phyloP scores from a whole-genome alignment of 495 filamentous ascomycete species.

The Neurospora sp. region DNA sequence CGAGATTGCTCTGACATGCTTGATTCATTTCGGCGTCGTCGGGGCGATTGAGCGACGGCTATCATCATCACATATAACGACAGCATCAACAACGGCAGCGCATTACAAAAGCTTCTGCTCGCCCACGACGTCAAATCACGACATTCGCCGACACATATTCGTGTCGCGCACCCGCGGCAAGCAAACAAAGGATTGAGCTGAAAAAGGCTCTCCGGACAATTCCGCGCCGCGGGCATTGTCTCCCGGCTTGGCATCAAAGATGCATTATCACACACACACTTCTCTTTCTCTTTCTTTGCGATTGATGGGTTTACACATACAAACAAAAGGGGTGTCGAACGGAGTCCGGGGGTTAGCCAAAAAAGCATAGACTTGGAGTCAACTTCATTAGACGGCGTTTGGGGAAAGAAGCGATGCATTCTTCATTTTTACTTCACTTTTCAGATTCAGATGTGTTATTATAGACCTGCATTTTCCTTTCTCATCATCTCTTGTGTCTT shows the following conservation, averaged over 20 bases:
- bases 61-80: background rate
- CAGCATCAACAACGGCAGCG: background rate
- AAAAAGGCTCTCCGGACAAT: background rate
- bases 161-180: background rate
- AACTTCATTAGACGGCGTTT: background rate
- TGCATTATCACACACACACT: background rate
- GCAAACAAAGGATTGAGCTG: background rate
- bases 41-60: background rate
- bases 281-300: background rate
- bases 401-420: background rate
- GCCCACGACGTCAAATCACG: background rate
- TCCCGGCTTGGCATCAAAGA: background rate
- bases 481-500: background rate
- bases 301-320: background rate
- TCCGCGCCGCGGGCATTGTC: background rate
- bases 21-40: background rate
- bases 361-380: background rate
- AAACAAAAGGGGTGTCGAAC: conserved; percentile 4
- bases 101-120: background rate
- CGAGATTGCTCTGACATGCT: background rate
- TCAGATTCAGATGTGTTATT: background rate
- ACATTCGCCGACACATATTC: background rate
- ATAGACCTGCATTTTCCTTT: background rate
- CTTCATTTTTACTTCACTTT: background rate
- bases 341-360: background rate